A percentile compares a stretch with the other conserved stretches of the same genome.
These are phyloP conservation scores for Helicostylum pulchrum DNA, from an alignment of 192 early-diverging fungal genomes.

Conservation along the genomic window DNA sequence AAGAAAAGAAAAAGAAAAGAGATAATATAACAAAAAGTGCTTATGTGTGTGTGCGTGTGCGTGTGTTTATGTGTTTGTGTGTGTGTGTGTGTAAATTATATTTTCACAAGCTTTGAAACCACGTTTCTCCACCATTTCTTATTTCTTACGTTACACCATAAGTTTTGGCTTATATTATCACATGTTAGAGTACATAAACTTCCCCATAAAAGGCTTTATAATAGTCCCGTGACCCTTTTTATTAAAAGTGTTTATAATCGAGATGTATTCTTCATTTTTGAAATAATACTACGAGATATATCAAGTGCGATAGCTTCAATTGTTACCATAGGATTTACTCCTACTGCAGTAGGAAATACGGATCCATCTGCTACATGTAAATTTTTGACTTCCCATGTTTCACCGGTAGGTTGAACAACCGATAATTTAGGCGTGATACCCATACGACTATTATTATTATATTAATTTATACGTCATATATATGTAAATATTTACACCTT, in stretches of 20 bases:
- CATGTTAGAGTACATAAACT: conserved; percentile 11
- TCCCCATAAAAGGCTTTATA: not conserved
- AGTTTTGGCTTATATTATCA: conserved; percentile 3
- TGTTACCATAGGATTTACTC: conserved; percentile 61
- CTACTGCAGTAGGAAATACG: conserved; percentile 36
- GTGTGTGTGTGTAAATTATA: no score
- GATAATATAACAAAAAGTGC: not conserved
- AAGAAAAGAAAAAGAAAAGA: not conserved
- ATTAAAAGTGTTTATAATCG: not conserved
- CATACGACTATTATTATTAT: conserved; percentile 55
- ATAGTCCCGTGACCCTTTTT: not conserved
- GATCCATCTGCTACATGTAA: conserved; percentile 52
- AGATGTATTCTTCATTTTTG: not conserved
- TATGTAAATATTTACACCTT: not conserved
- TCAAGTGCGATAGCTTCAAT: conserved; percentile 20
- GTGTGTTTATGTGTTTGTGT: no score
- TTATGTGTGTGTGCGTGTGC: no score
- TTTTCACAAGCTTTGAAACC: conserved; percentile 10
- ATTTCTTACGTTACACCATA: conserved; percentile 5
- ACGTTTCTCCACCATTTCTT: conserved; percentile 8
- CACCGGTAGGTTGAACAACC: conserved; percentile 60
- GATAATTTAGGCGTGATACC: conserved; percentile 43
- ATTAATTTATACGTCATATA: not conserved
- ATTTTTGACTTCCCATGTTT: conserved; percentile 65
- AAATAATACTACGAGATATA: not conserved